Evolutionary conservation across 2,329 filamentous ascomycete genomes (phyloP).

Genomic region (Calonectria leucothoes): DNA sequence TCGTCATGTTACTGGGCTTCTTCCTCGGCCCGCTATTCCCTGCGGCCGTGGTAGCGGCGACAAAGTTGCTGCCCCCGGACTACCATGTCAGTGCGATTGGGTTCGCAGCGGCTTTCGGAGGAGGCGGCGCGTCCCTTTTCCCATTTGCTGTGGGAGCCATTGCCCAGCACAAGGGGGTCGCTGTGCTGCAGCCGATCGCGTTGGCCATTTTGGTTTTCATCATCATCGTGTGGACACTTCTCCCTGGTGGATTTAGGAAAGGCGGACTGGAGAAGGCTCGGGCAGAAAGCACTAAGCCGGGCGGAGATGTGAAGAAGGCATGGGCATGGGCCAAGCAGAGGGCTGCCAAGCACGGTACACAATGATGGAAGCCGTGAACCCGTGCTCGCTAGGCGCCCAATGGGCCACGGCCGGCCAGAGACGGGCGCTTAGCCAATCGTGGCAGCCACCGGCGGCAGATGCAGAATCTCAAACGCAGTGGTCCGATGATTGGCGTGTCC

Average conservation of each 20-base stretch:
- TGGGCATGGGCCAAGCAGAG: slow-evolving; percentile 29
- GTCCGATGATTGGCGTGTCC: slow-evolving; percentile 9
- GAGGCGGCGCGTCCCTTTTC: slow-evolving; percentile 75
- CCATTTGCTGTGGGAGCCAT: slow-evolving; percentile 77
- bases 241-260: slow-evolving; percentile 53
- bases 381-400: no score
- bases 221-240: slow-evolving; percentile 57
- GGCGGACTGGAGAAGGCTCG: slow-evolving; percentile 56
- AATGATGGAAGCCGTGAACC: no score
- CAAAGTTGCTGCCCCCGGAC: slow-evolving; percentile 78
- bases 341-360: not conserved
- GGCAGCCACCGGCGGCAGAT: not conserved
- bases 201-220: slow-evolving; percentile 60
- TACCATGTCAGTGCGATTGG: slow-evolving; percentile 85
- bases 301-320: slow-evolving; percentile 43
- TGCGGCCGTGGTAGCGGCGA: slow-evolving; percentile 77
- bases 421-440: not conserved
- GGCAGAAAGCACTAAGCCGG: slow-evolving; percentile 50
- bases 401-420: not conserved
- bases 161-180: slow-evolving; percentile 67
- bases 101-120: slow-evolving; percentile 83
- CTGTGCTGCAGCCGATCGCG: slow-evolving; percentile 67
- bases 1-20: slow-evolving; percentile 79
- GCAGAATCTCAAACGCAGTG: not conserved
- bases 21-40: slow-evolving; percentile 86